phyloP scores from a whole-genome alignment of 495 filamentous ascomycete species.

The Penicillium bovifimosum region DNA sequence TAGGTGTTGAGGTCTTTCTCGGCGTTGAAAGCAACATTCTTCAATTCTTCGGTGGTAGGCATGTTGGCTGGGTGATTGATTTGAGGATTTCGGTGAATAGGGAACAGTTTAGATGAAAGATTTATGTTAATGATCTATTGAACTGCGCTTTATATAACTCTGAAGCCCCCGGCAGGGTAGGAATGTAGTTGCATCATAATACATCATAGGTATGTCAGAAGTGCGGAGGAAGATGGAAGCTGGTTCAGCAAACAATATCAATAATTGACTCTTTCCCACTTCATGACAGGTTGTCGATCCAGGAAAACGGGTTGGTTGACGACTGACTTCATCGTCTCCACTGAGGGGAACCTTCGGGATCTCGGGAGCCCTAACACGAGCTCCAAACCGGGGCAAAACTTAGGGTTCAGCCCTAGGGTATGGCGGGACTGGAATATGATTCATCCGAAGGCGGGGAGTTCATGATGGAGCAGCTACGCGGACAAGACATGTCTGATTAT shows the following conservation, averaged over 20 bases:
- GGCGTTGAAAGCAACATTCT: conserved; percentile 35
- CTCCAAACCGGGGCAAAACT: conserved; percentile 8
- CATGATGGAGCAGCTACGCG: not conserved
- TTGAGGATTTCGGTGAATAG: not conserved
- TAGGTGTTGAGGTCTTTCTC: conserved; percentile 52
- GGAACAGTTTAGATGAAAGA: not conserved
- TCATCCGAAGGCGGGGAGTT: conserved; percentile 30
- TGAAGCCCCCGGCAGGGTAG: not conserved
- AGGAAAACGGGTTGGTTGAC: not conserved
- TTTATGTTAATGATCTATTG: not conserved
- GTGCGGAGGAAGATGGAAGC: not conserved
- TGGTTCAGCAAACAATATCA: not conserved
- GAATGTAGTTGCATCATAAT: conserved; percentile 28
- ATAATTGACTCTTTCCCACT: not conserved
- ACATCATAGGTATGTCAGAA: conserved; percentile 42
- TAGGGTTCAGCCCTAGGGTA: conserved; percentile 36
- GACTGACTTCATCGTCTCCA: conserved; percentile 24
- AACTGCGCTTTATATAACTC: not conserved
- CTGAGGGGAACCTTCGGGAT: not conserved
- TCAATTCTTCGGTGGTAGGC: conserved; percentile 34
- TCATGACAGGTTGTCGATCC: conserved; percentile 5
- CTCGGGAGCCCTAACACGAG: conserved; percentile 20
- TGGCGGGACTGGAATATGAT: conserved; percentile 18
- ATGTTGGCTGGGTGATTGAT: conserved; percentile 15
- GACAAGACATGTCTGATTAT: not conserved